phyloP scores from a whole-genome alignment of 108 stramenopile genomes.

The Aurantiochytrium sp. region DNA sequence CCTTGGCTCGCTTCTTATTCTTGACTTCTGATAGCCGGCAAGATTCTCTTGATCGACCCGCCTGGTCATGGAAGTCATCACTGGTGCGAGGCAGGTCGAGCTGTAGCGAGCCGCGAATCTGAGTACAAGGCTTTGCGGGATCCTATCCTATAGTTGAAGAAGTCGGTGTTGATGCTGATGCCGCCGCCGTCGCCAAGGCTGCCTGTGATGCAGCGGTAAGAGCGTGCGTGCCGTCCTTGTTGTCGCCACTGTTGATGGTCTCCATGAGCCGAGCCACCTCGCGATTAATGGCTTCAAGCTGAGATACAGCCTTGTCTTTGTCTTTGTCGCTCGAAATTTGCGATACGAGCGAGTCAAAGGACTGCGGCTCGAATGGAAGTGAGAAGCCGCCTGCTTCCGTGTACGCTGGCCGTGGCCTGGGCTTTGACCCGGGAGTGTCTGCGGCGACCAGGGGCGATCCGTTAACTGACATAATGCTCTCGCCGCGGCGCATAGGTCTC shows the following conservation, averaged over 20 bases:
- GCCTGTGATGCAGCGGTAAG: background rate
- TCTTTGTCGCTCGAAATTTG: background rate
- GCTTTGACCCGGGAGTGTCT: background rate
- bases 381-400: too few relatives aligned
- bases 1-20: background rate
- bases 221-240: background rate
- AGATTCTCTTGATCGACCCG: too few relatives aligned
- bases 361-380: too few relatives aligned
- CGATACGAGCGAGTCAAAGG: too few relatives aligned
- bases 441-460: conserved; percentile 7
- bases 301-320: background rate
- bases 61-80: too few relatives aligned
- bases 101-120: too few relatives aligned
- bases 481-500: background rate
- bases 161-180: background rate
- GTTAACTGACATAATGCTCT: conserved; percentile 23
- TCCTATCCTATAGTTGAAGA: too few relatives aligned
- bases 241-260: background rate
- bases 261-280: background rate
- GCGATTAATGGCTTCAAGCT: background rate
- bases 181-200: background rate
- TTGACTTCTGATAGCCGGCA: too few relatives aligned
- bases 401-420: too few relatives aligned
- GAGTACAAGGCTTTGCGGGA: too few relatives aligned
- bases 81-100: too few relatives aligned